phyloP scores from a whole-genome alignment of 495 filamentous ascomycete species.

The Aspergillus heteromorphus region DNA sequence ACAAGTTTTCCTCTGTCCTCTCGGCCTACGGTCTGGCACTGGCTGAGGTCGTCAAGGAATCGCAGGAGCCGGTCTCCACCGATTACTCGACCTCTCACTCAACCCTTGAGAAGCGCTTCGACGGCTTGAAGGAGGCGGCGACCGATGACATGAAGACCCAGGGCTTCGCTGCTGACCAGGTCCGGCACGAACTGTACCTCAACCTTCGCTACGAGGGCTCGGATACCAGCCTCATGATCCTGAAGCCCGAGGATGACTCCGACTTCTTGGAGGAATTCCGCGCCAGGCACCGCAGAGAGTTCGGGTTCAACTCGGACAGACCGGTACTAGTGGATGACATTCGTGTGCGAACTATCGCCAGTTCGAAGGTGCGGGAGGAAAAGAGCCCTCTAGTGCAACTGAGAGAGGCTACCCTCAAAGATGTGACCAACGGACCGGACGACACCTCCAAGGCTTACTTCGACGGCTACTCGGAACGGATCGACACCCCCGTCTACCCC shows the following conservation, averaged over 20 bases:
- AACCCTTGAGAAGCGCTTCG: slow-evolving; percentile 30
- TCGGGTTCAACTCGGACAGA: slow-evolving; percentile 47
- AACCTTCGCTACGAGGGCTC: slow-evolving; percentile 52
- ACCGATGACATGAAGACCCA: slow-evolving; percentile 34
- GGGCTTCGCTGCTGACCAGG: slow-evolving; percentile 35
- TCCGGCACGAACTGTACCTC: slow-evolving; percentile 45
- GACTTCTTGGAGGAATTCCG: slow-evolving; percentile 41
- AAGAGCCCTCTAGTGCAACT: slow-evolving; percentile 35
- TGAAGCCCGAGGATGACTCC: slow-evolving; percentile 30
- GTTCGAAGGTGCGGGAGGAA: slow-evolving; percentile 32
- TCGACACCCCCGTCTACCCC: slow-evolving; percentile 80
- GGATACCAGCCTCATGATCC: slow-evolving; percentile 49
- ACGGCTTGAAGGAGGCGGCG: slow-evolving; percentile 25
- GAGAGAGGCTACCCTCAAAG: slow-evolving; percentile 24
- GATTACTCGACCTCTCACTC: slow-evolving; percentile 30
- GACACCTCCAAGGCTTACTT: slow-evolving; percentile 42
- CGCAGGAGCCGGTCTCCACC: slow-evolving; percentile 43
- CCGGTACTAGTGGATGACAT: slow-evolving; percentile 49
- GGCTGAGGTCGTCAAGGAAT: slow-evolving; percentile 49
- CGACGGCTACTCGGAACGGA: slow-evolving; percentile 55
- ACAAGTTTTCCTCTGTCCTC: slow-evolving; percentile 48
- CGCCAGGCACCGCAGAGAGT: slow-evolving; percentile 47
- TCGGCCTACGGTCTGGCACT: slow-evolving; percentile 51
- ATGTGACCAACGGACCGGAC: slow-evolving; percentile 23
- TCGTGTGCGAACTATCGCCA: slow-evolving; percentile 43